Base-by-base conservation (phyloP, 768 basidiomycete species). In the Termitomyces eurrhizus region DNA sequence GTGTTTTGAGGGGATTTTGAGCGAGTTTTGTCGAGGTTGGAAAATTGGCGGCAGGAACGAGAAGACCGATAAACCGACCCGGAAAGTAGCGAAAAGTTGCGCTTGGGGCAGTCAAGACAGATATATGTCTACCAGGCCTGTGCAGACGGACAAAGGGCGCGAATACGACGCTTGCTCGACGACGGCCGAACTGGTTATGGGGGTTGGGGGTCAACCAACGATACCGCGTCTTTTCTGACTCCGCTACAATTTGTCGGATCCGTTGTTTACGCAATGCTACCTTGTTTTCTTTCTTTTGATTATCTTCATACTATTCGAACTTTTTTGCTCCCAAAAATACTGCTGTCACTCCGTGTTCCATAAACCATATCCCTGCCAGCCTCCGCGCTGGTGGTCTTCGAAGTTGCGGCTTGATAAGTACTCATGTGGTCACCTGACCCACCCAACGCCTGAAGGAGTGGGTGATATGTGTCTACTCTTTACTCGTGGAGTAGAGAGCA, bases 131-230 rank as follows among this genome's bases (percentile, higher is more conserved):
- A 62, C 60, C 58, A 42, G 65, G 46, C 65, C 65, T 68, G 65
- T 69, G 62, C 65, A 64, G 64, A 41, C 49, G 37, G 65, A 66
- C 59, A 64, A 63, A 67, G 65, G 70, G 65, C 64, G 65, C 61
- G 65, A 69, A 63, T 66, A 58, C 64, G 68, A 64, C 60, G 68
- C 70, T 64, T 66, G 67, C 65, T 66, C 21, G 66, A 69, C 67
- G 57, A 67, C 62, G 62, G 67, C 60, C 65, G 71, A 65, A 65
- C 60, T 69, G 66, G 68, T 71, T 74, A 69, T 79, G 77, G 76
- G 74, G 75, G 78, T 79, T 76, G 72, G 65, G 68, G 74, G 72
- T 75, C 77, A 79, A 79, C 79, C 77, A 78, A 75, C 76, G 71
- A 76, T 76, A 72, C 65, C 64, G 65, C 62, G 65, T 62, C 12